Percentiles rank a stretch among this genome's conserved stretches.
These are phyloP conservation scores for Diplodia seriata DNA, from an alignment of 2,329 filamentous ascomycete genomes.

Conservation along the genomic window DNA sequence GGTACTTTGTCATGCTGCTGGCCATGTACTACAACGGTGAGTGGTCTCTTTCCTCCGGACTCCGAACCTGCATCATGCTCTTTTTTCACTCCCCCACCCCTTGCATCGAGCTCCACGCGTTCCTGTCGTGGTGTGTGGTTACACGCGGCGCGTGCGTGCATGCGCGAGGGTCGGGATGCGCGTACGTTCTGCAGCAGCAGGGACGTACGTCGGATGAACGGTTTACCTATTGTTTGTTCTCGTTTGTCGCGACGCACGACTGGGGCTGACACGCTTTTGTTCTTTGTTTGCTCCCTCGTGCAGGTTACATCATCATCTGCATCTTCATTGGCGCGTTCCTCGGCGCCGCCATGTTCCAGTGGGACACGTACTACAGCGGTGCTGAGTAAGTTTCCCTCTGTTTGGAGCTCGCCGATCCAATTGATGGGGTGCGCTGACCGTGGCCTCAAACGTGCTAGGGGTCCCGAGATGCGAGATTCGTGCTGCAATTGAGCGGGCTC, in stretches of 20 bases:
- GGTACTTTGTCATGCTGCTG: conserved; percentile 79
- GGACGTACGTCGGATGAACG: no score
- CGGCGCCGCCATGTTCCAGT: conserved; percentile 75
- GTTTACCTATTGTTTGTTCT: no score
- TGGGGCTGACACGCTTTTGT: background rate
- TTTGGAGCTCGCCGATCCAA: background rate
- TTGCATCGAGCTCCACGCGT: background rate
- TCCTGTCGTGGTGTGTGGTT: background rate
- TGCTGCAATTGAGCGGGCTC: conserved; percentile 25
- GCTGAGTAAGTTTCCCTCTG: conserved; percentile 15
- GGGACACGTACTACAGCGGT: conserved; percentile 59
- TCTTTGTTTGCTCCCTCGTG: background rate
- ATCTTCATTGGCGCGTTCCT: conserved; percentile 79
- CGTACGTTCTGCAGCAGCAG: background rate
- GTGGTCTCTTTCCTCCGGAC: background rate
- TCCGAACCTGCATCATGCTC: background rate
- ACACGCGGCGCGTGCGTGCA: background rate
- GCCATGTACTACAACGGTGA: conserved; percentile 67
- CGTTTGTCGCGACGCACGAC: no score
- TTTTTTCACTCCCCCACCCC: background rate
- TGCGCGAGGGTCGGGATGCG: background rate
- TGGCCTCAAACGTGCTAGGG: conserved; percentile 1
- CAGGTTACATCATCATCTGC: conserved; percentile 75
- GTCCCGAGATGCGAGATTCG: conserved; percentile 24
- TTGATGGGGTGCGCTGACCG: conserved; percentile 8